phyloP scores from a whole-genome alignment of 1,284 basidiomycete genomes.

The Rugiboletus extremiorientalis region DNA sequence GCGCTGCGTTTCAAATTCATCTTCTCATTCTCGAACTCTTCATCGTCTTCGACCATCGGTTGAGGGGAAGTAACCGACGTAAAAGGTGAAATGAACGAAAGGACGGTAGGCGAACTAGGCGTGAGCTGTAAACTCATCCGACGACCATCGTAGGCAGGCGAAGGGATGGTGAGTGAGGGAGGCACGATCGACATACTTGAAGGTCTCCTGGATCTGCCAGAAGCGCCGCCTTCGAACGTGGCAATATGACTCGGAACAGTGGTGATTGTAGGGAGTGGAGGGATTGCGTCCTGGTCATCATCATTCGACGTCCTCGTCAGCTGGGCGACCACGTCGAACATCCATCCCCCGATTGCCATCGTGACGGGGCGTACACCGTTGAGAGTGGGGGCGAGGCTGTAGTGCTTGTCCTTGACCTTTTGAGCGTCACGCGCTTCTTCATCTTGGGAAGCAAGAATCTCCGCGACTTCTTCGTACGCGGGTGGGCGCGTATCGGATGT shows the following conservation, averaged over 20 bases:
- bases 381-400: constrained; percentile 28
- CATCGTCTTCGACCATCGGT: constrained; percentile 34
- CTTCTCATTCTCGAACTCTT: constrained; percentile 47
- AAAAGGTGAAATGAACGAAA: constrained; percentile 38
- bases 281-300: neutral
- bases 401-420: constrained; percentile 24
- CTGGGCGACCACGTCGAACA: constrained; percentile 74
- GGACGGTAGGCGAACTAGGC: constrained; percentile 55
- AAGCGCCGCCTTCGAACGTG: constrained; percentile 22
- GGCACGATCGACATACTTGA: constrained; percentile 38
- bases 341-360: constrained; percentile 61
- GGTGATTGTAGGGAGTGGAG: neutral
- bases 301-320: constrained; percentile 41
- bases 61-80: constrained; percentile 10
- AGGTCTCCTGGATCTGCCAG: constrained; percentile 31
- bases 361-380: constrained; percentile 30
- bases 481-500: constrained; percentile 34
- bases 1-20: constrained; percentile 41
- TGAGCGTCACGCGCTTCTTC: constrained; percentile 34
- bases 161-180: constrained; percentile 28
- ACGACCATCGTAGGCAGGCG: constrained; percentile 33
- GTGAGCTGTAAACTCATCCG: constrained; percentile 63
- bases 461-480: constrained; percentile 42
- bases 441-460: constrained; percentile 40
- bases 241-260: neutral